These are phyloP conservation scores for Massarina eburnea DNA, from an alignment of 2,329 filamentous ascomycete genomes.

Conservation along the genomic window DNA sequence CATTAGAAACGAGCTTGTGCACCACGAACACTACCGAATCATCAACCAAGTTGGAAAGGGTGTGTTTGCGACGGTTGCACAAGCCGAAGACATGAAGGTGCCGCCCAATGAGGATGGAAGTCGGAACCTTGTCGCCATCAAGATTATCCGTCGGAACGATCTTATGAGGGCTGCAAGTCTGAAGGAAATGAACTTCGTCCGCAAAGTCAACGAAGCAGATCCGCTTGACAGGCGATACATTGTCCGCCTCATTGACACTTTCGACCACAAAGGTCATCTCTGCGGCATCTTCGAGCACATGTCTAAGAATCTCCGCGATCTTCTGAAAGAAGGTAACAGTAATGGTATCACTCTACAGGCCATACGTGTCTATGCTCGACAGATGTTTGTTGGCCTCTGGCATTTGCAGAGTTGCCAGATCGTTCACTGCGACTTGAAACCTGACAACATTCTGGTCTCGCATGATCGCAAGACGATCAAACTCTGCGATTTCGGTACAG, in stretches of 20 bases:
- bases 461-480: conserved; percentile 70
- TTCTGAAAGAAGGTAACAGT: conserved; percentile 79
- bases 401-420: conserved; percentile 91
- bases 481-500: conserved; percentile 95
- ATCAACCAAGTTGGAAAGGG: conserved; percentile 86
- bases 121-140: conserved; percentile 80
- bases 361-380: conserved; percentile 85
- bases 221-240: conserved; percentile 89
- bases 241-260: conserved; percentile 81
- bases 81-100: conserved; percentile 56
- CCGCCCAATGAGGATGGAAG: conserved; percentile 41
- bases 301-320: conserved; percentile 79
- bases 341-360: conserved; percentile 89
- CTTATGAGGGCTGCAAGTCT: conserved; percentile 88
- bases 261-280: conserved; percentile 92
- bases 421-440: conserved; percentile 94
- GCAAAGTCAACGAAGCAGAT: conserved; percentile 83
- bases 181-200: conserved; percentile 90
- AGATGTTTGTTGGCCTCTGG: conserved; percentile 87
- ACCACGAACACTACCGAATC: conserved; percentile 83
- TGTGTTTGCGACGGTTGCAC: conserved; percentile 95
- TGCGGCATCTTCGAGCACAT: conserved; percentile 98
- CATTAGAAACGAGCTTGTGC: conserved; percentile 85
- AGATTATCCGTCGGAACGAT: conserved; percentile 97
- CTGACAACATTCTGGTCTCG: conserved; percentile 86